Base-by-base conservation (phyloP, 208 protist species). In the Crithidia acanthocephali region DNA sequence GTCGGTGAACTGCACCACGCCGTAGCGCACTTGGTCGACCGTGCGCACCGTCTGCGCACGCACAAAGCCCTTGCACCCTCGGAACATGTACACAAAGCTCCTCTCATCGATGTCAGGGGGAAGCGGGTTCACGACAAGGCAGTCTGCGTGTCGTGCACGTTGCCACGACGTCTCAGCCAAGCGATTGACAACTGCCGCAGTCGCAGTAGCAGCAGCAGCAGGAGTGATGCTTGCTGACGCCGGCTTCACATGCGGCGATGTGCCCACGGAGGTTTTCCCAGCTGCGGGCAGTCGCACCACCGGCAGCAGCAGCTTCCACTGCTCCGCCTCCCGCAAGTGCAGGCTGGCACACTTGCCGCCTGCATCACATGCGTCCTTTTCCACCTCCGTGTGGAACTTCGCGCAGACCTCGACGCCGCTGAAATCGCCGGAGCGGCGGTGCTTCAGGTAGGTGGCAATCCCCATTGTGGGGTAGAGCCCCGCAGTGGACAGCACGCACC, bases 81-180 rank as follows among this genome's bases (percentile, higher is more conserved):
- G 72, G 32, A 78, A 78, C 72, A 78, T 78, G 59, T 78, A 78
- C 15, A 72, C 51, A 44, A 78, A 78, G 58, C n/a, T 57, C 2
- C 25, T 27, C 59, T 78, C 72, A 30, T 78, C 72, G 47, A 78
- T 72, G 18, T 78, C 72, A 22, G 37, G 6, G 1, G 64, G 65
- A 2, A 78, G 72, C 13, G 64, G 72, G 20, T 52, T 53, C 37
- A 78, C 65, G 0, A 67, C 16, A 1, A 78, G 51, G 15, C 65
- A 62, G 55, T 78, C 72, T 27, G 25, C 32, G 33, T 42, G 72
- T 11, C 72, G 48, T 4, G 32, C 59, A n/a, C 18, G 9, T 48
- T 72, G 72, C 72, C 72, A 78, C 2, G 40, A 22, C 6, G 42
- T 78, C 59, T 78, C 72, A 30, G n/a, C 27, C 22, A 58, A n/a